Percentiles rank a stretch among this genome's conserved stretches.
phyloP scores from a whole-genome alignment of 1,139 yeast species.

The Candida tetrigidarum region DNA sequence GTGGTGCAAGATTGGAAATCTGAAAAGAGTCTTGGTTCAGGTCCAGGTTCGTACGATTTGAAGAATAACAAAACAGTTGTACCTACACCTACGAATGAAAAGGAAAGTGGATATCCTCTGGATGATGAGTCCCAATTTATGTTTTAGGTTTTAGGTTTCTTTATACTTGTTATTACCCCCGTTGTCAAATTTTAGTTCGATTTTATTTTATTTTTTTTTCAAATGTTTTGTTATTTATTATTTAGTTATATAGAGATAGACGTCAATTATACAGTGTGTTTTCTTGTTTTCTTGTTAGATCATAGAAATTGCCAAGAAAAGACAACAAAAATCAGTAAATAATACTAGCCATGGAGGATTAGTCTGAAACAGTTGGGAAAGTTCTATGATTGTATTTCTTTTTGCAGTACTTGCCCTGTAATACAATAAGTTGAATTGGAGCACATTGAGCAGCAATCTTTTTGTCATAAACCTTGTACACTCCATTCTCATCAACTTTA shows the following conservation, averaged over 20 bases:
- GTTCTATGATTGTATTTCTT: background rate
- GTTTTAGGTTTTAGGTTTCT: background rate
- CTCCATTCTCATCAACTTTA: slow-evolving; percentile 7
- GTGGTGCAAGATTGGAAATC: slow-evolving; percentile 1
- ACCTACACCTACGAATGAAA: background rate
- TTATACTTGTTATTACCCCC: background rate
- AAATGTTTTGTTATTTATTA: background rate
- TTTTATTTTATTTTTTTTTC: background rate
- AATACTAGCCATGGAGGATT: too few species aligned
- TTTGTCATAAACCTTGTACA: slow-evolving; percentile 8
- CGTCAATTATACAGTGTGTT: background rate
- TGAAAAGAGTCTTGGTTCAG: background rate
- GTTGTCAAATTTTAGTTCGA: background rate
- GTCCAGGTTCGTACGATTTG: background rate
- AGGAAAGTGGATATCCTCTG: background rate
- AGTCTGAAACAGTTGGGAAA: too few species aligned
- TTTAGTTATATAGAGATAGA: background rate
- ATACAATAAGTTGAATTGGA: slow-evolving; percentile 10
- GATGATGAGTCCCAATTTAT: slow-evolving; percentile 4
- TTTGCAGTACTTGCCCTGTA: slow-evolving; percentile 2
- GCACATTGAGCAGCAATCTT: slow-evolving; percentile 8
- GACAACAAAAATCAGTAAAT: too few species aligned
- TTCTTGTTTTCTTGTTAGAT: background rate
- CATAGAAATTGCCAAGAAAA: background rate
- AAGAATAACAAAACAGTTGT: background rate